Conservation (phyloP, 306 rosid species). For the Carpinus viminea region DNA sequence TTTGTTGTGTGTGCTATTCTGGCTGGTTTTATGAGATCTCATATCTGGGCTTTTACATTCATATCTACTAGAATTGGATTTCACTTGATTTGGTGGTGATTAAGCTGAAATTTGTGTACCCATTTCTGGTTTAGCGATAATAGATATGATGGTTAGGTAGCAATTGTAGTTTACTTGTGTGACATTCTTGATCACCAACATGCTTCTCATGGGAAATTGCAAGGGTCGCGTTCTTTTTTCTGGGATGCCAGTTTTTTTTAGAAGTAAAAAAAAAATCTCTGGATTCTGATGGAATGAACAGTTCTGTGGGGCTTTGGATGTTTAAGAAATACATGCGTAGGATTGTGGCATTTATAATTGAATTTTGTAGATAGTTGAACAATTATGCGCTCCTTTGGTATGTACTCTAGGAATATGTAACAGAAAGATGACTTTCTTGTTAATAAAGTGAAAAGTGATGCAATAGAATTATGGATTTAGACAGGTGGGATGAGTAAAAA, state of each 20-base stretch:
- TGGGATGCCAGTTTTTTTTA: slow-evolving; percentile 11
- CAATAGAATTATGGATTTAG: no score
- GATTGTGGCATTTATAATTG: neutral
- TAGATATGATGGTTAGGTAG: neutral
- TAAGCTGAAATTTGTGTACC: slow-evolving; percentile 33
- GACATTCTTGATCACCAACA: slow-evolving; percentile 20
- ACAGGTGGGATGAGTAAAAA: neutral
- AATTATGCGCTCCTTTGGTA: neutral
- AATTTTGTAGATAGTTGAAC: neutral
- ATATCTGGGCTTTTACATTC: slow-evolving; percentile 21
- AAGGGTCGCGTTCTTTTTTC: slow-evolving; percentile 9
- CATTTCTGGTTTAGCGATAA: neutral
- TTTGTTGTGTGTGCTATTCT: slow-evolving; percentile 13
- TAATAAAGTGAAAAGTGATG: neutral
- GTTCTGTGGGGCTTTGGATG: slow-evolving; percentile 18
- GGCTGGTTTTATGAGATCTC: slow-evolving; percentile 28
- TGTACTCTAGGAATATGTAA: neutral
- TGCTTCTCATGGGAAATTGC: slow-evolving; percentile 25
- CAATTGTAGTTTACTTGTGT: slow-evolving; percentile 17
- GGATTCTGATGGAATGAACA: no score
- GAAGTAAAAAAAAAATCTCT: neutral
- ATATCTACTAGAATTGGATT: slow-evolving; percentile 19
- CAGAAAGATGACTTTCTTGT: neutral
- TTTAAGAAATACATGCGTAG: neutral
- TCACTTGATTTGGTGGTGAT: slow-evolving; percentile 24